Evolutionary conservation across 345 rosid genomes (phyloP).

Genomic region (Luvunga scandens): DNA sequence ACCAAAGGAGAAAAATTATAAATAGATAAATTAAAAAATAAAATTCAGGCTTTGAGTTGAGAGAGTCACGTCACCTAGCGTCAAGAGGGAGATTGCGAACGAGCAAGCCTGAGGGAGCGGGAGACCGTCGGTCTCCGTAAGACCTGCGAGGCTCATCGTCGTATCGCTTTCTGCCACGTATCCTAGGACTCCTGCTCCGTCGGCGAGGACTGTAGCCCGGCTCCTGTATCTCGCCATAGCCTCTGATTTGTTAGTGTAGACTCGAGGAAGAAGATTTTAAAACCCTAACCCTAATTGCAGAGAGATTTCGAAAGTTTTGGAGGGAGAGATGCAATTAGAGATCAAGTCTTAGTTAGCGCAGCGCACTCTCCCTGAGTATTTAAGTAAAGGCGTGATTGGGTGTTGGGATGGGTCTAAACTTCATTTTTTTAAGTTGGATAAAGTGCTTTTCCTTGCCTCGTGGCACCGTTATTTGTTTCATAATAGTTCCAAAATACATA

Average conservation of each 20-base stretch:
- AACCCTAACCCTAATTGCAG: constrained; percentile 31
- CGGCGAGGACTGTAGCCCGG: constrained; percentile 82
- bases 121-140: constrained; percentile 70
- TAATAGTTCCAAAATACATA: background rate
- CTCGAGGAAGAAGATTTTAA: background rate
- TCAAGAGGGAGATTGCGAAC: constrained; percentile 93
- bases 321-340: constrained; percentile 10
- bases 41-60: background rate
- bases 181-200: constrained; percentile 55
- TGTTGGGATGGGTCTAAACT: background rate
- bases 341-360: background rate
- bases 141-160: constrained; percentile 64
- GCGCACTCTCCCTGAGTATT: background rate
- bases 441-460: background rate
- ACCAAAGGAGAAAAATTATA: background rate
- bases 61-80: constrained; percentile 59
- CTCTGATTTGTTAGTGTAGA: background rate
- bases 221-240: constrained; percentile 68
- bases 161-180: constrained; percentile 53
- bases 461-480: no score
- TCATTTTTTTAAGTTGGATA: background rate
- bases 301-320: constrained; percentile 31
- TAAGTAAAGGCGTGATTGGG: background rate
- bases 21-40: background rate
- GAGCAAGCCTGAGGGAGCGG: constrained; percentile 88